A percentile compares a stretch with the other conserved stretches of the same genome.
These are phyloP conservation scores for Rubus idaeus DNA, from an alignment of 306 rosid species.

Conservation along the genomic window DNA sequence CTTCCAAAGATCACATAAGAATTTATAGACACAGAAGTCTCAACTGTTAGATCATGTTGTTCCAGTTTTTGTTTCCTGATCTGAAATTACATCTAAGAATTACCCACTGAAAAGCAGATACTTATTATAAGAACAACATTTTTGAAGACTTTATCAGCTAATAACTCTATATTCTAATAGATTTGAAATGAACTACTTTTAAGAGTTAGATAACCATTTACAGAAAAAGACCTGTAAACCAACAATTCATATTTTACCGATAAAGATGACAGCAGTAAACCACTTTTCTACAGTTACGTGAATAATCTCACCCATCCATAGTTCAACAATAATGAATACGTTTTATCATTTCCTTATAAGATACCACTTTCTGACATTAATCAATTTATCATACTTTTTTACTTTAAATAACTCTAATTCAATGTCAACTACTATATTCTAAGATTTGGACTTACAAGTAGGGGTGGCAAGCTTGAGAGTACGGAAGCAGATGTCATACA, in stretches of 20 bases:
- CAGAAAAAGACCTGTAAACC: slow-evolving; percentile 16
- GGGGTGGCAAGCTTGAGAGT: slow-evolving; percentile 82
- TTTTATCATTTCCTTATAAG: background rate
- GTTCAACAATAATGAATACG: slow-evolving; percentile 3
- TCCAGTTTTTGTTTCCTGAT: background rate
- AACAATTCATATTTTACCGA: slow-evolving; percentile 7
- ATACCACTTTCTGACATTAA: background rate
- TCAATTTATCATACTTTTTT: background rate
- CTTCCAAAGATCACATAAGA: background rate
- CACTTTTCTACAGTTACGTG: background rate
- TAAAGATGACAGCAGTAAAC: background rate
- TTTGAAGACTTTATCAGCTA: background rate
- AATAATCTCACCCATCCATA: background rate
- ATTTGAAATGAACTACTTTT: background rate
- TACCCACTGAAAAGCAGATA: background rate
- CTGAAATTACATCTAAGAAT: background rate
- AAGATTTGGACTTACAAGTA: slow-evolving; percentile 50
- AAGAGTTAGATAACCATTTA: background rate
- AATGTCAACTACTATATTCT: background rate
- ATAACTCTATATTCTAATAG: background rate
- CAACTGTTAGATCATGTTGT: background rate
- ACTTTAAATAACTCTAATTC: background rate
- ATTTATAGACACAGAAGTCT: background rate
- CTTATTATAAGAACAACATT: background rate
- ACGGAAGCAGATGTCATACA: slow-evolving; percentile 81